These are phyloP conservation scores for Aspergillus campestris DNA, from an alignment of 495 filamentous ascomycete genomes.

Conservation along the genomic window DNA sequence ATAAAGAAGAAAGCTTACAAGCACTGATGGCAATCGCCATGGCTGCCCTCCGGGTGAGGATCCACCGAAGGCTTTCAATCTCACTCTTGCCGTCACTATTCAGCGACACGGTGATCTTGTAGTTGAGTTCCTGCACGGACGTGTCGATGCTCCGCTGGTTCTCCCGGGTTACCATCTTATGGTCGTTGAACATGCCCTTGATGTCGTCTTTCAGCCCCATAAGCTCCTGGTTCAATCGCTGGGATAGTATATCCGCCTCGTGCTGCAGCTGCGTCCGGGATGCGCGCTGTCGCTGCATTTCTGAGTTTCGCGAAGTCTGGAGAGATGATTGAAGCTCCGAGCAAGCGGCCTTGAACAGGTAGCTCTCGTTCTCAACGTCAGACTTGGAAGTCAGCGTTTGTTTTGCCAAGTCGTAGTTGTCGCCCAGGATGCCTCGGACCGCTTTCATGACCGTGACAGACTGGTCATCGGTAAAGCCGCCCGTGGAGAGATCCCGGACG, in stretches of 20 bases:
- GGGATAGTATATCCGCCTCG: slow-evolving; percentile 84
- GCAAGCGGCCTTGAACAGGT: slow-evolving; percentile 90
- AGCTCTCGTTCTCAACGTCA: slow-evolving; percentile 80
- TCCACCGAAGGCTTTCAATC: slow-evolving; percentile 85
- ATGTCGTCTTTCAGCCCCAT: slow-evolving; percentile 77
- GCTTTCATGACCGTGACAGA: slow-evolving; percentile 82
- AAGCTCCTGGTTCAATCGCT: slow-evolving; percentile 73
- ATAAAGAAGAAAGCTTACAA: slow-evolving; percentile 17
- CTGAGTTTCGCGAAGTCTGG: slow-evolving; percentile 39
- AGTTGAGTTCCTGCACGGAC: slow-evolving; percentile 84
- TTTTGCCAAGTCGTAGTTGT: slow-evolving; percentile 73
- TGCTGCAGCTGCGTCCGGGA: slow-evolving; percentile 81
- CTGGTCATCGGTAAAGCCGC: slow-evolving; percentile 62
- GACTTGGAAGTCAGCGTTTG: slow-evolving; percentile 68
- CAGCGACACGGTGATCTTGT: slow-evolving; percentile 81
- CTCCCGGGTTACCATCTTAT: slow-evolving; percentile 82
- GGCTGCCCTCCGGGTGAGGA: slow-evolving; percentile 77
- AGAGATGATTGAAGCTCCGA: slow-evolving; percentile 84
- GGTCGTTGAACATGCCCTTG: slow-evolving; percentile 91
- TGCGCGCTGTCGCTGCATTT: slow-evolving; percentile 62
- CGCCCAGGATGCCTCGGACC: slow-evolving; percentile 61
- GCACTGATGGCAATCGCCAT: slow-evolving; percentile 56
- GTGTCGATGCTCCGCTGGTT: slow-evolving; percentile 76
- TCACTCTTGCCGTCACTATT: slow-evolving; percentile 83
- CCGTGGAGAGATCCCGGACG: slow-evolving; percentile 62